These are phyloP conservation scores for Pythium rishiriense DNA, from an alignment of 352 stramenopile species.

Conservation along the genomic window DNA sequence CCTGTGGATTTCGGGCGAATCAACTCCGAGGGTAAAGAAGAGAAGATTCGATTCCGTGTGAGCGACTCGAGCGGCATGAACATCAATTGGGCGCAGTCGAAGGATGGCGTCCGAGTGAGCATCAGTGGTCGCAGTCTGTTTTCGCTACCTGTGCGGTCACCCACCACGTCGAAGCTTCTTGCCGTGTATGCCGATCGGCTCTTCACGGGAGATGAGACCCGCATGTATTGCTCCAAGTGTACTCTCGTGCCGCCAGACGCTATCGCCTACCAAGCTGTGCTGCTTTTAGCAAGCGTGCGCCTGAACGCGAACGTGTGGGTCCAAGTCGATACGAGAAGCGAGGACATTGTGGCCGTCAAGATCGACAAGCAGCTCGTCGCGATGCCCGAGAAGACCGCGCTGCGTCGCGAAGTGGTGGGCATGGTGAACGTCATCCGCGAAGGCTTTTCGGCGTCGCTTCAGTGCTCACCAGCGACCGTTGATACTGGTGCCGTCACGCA, in stretches of 20 bases:
- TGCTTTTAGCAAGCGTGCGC: slow-evolving; percentile 28
- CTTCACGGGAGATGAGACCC: slow-evolving; percentile 76
- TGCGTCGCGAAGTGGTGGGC: slow-evolving; percentile 40
- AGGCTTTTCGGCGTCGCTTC: slow-evolving; percentile 55
- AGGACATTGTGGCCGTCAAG: slow-evolving; percentile 66
- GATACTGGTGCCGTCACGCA: neutral
- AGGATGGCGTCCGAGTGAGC: slow-evolving; percentile 60
- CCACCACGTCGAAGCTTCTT: slow-evolving; percentile 25
- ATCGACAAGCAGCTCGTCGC: slow-evolving; percentile 53
- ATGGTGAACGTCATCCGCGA: slow-evolving; percentile 53
- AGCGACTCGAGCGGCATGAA: slow-evolving; percentile 42
- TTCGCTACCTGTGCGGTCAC: slow-evolving; percentile 50
- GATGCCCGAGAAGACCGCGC: slow-evolving; percentile 47
- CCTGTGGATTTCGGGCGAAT: slow-evolving; percentile 64
- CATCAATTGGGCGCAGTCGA: slow-evolving; percentile 56
- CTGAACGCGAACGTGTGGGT: slow-evolving; percentile 63
- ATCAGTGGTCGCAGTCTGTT: slow-evolving; percentile 68
- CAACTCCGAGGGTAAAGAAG: slow-evolving; percentile 34
- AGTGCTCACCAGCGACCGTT: slow-evolving; percentile 14
- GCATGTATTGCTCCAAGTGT: slow-evolving; percentile 78
- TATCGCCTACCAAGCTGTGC: slow-evolving; percentile 59
- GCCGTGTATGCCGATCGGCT: slow-evolving; percentile 73
- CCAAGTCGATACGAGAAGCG: slow-evolving; percentile 42
- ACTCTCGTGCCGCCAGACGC: slow-evolving; percentile 67
- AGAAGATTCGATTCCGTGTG: slow-evolving; percentile 52